These are phyloP conservation scores for Pichia californica DNA, from an alignment of 805 yeast species.

Conservation along the genomic window DNA sequence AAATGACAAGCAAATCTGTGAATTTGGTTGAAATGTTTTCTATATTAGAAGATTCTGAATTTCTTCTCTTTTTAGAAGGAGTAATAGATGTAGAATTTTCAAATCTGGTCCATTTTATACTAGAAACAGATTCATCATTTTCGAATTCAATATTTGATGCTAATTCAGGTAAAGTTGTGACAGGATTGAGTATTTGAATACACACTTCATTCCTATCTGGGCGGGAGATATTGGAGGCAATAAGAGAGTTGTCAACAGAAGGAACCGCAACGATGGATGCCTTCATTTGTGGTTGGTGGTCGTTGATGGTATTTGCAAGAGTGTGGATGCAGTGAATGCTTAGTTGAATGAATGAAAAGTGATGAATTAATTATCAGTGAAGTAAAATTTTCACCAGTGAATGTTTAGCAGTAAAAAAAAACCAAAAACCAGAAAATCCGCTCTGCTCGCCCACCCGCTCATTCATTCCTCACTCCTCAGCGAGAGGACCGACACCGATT, in stretches of 20 bases:
- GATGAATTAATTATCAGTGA: too few relatives aligned
- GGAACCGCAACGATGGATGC: constrained; percentile 6
- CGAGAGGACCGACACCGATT: constrained; percentile 79
- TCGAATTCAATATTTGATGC: constrained; percentile 34
- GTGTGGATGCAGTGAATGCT: too few relatives aligned
- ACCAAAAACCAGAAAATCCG: too few relatives aligned
- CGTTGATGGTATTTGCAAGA: too few relatives aligned
- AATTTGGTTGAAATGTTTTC: background rate
- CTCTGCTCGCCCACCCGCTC: too few relatives aligned
- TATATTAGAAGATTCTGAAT: background rate
- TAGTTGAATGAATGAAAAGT: too few relatives aligned
- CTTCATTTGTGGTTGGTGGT: constrained; percentile 3
- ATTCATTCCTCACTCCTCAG: constrained; percentile 33
- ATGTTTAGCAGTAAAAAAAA: too few relatives aligned
- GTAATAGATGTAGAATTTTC: background rate
- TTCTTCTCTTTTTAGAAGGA: constrained; percentile 24
- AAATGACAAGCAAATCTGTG: constrained; percentile 18
- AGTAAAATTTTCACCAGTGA: too few relatives aligned
- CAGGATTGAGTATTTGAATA: too few relatives aligned
- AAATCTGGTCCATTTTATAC: constrained; percentile 33
- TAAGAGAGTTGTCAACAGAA: constrained; percentile 5
- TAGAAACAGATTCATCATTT: constrained; percentile 32
- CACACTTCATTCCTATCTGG: constrained; percentile 37
- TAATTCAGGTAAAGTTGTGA: too few relatives aligned
- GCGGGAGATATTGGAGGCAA: constrained; percentile 33